Percentiles rank a stretch among this genome's conserved stretches.
phyloP scores from a whole-genome alignment of 2,329 filamentous ascomycete genomes.

The Alternaria ventricosa region DNA sequence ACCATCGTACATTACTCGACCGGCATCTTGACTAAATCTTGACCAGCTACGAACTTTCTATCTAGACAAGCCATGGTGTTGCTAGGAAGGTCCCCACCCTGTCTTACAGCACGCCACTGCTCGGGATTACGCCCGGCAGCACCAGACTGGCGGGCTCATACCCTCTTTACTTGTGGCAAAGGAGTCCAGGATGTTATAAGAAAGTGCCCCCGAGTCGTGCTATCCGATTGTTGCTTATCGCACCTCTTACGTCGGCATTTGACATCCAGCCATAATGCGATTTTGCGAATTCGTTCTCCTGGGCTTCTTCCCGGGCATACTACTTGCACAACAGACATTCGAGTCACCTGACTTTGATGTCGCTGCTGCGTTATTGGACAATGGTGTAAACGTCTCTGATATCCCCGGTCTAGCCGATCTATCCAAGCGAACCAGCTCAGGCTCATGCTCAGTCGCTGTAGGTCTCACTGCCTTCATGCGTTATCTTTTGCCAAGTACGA shows the following conservation, averaged over 20 bases:
- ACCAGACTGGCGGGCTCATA: background rate
- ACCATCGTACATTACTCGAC: background rate
- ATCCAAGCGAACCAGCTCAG: background rate
- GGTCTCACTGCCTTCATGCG: background rate
- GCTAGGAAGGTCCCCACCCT: background rate
- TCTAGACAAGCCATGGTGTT: background rate
- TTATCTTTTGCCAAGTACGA: background rate
- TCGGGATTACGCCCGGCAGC: background rate
- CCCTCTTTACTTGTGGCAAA: background rate
- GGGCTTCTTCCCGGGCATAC: background rate
- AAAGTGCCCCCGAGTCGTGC: background rate
- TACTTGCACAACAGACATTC: conserved; percentile 4
- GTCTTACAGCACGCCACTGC: background rate
- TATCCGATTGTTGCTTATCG: background rate
- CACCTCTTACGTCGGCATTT: background rate
- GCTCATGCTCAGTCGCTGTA: conserved; percentile 20
- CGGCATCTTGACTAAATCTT: background rate
- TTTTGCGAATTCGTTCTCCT: background rate
- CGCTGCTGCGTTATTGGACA: conserved; percentile 15
- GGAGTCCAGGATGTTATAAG: background rate
- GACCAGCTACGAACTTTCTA: background rate
- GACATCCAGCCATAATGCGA: background rate
- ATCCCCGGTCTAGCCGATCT: conserved; percentile 1
- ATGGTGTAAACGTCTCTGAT: conserved; percentile 15
- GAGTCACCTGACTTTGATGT: conserved; percentile 15